Conservation (phyloP, 164 flowering plant genomes). For the Tetracentron sinense region DNA sequence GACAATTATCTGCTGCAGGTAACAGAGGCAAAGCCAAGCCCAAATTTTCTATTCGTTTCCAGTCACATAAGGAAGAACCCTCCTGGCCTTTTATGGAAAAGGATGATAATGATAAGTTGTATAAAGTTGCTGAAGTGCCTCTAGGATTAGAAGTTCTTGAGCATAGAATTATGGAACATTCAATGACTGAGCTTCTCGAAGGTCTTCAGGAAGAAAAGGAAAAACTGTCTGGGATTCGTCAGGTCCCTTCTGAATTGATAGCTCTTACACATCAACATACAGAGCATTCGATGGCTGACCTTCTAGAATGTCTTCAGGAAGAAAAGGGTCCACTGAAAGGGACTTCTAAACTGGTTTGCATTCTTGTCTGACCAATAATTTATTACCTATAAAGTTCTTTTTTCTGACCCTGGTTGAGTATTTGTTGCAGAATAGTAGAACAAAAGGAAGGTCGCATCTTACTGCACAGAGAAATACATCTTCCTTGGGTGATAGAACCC, state of each 20-base stretch:
- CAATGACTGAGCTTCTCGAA: slow-evolving; percentile 17
- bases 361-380: slow-evolving; percentile 10
- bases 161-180: slow-evolving; percentile 4
- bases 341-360: slow-evolving; percentile 34
- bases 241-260: slow-evolving; percentile 20
- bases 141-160: slow-evolving; percentile 12
- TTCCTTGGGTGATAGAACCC: slow-evolving; percentile 27
- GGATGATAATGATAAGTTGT: slow-evolving; percentile 16
- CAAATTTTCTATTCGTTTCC: slow-evolving; percentile 43
- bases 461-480: slow-evolving; percentile 26
- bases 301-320: slow-evolving; percentile 47
- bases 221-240: slow-evolving; percentile 14
- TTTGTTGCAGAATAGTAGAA: slow-evolving; percentile 30
- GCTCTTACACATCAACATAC: slow-evolving; percentile 12
- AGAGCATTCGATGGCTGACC: slow-evolving; percentile 51
- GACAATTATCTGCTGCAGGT: slow-evolving; percentile 26
- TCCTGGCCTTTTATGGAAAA: slow-evolving; percentile 9
- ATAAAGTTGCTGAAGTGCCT: slow-evolving; percentile 19
- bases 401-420: slow-evolving; percentile 10
- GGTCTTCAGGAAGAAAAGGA: slow-evolving; percentile 12
- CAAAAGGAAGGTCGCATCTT: slow-evolving; percentile 22
- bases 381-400: slow-evolving; percentile 4
- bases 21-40: slow-evolving; percentile 38
- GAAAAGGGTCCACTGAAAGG: slow-evolving; percentile 23
- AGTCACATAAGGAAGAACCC: slow-evolving; percentile 26